phyloP scores from a whole-genome alignment of 768 basidiomycete species.

The Candolleomyces eurysporus region DNA sequence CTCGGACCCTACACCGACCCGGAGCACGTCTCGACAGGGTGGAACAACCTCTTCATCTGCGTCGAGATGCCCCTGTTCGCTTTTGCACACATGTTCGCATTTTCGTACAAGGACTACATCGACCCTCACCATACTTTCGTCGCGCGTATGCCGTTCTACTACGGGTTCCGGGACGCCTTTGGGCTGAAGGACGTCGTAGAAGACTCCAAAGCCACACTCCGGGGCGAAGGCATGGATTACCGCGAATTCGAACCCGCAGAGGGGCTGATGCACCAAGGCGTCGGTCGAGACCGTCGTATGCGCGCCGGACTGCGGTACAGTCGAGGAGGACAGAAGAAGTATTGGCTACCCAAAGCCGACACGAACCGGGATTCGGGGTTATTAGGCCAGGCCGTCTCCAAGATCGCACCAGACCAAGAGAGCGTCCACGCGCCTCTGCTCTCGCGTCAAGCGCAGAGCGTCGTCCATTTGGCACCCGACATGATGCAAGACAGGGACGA shows the following conservation, averaged over 20 bases:
- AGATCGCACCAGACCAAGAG: conserved; percentile 41
- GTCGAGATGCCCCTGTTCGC: conserved; percentile 98
- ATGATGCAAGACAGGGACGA: conserved; percentile 38
- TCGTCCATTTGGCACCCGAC: conserved; percentile 66
- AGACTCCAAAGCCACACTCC: conserved; percentile 78
- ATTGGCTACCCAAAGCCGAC: conserved; percentile 84
- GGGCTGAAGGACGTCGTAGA: conserved; percentile 84
- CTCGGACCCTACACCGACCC: conserved; percentile 86
- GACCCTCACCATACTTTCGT: conserved; percentile 56
- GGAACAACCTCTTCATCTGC: conserved; percentile 91
- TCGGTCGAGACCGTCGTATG: conserved; percentile 82
- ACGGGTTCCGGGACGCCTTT: conserved; percentile 87
- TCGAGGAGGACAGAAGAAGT: conserved; percentile 88
- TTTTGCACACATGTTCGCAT: conserved; percentile 92
- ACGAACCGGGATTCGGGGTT: conserved; percentile 36
- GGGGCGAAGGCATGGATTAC: conserved; percentile 92
- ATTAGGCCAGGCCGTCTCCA: conserved; percentile 40
- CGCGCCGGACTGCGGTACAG: conserved; percentile 90
- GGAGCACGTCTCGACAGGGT: conserved; percentile 86
- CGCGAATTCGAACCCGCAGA: conserved; percentile 96
- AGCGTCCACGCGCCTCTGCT: conserved; percentile 79
- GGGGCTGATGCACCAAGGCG: conserved; percentile 88
- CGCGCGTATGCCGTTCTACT: conserved; percentile 85
- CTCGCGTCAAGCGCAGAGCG: conserved; percentile 55
- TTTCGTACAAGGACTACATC: conserved; percentile 86